Percentiles rank a stretch among this genome's conserved stretches.
Conservation (phyloP, 352 stramenopile species). For the Phytophthora pluvialis region DNA sequence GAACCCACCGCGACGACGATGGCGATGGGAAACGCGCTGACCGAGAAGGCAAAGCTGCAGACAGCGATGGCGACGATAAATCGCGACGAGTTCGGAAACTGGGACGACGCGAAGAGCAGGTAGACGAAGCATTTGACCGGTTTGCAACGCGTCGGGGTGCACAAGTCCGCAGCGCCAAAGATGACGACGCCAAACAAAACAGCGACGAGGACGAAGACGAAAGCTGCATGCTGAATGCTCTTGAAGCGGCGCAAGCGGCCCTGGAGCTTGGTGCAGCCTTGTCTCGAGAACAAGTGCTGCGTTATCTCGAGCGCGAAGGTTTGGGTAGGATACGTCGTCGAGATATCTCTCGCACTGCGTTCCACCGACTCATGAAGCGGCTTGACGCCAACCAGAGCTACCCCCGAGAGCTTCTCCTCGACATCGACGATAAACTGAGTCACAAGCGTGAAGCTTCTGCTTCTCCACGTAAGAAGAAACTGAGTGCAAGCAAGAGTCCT, state of each 20-base stretch:
- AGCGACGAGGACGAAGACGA: conserved; percentile 41
- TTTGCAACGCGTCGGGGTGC: conserved; percentile 26
- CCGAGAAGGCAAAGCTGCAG: conserved; percentile 37
- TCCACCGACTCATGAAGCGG: conserved; percentile 45
- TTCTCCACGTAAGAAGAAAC: conserved; percentile 4
- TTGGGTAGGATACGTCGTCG: conserved; percentile 47
- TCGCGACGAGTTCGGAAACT: conserved; percentile 9
- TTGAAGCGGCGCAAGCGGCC: conserved; percentile 73
- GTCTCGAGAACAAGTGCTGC: conserved; percentile 65
- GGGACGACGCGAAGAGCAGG: conserved; percentile 29
- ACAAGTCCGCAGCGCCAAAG: background rate
- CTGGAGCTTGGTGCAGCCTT: conserved; percentile 69
- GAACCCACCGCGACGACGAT: conserved; percentile 5
- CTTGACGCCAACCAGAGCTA: conserved; percentile 43
- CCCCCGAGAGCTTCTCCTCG: conserved; percentile 33
- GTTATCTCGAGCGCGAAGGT: conserved; percentile 55
- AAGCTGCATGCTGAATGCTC: conserved; percentile 36
- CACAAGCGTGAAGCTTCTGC: background rate
- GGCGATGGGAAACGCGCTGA: conserved; percentile 24
- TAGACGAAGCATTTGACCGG: conserved; percentile 37
- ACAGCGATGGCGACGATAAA: conserved; percentile 36
- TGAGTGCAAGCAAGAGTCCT: conserved; percentile 21
- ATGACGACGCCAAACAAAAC: conserved; percentile 24
- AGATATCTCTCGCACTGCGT: conserved; percentile 42
- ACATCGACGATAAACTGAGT: conserved; percentile 7